Percentiles rank a stretch among this genome's conserved stretches.
Evolutionary conservation across 106 monocot genomes (phyloP).

Genomic region (Dactylorhiza incarnata): DNA sequence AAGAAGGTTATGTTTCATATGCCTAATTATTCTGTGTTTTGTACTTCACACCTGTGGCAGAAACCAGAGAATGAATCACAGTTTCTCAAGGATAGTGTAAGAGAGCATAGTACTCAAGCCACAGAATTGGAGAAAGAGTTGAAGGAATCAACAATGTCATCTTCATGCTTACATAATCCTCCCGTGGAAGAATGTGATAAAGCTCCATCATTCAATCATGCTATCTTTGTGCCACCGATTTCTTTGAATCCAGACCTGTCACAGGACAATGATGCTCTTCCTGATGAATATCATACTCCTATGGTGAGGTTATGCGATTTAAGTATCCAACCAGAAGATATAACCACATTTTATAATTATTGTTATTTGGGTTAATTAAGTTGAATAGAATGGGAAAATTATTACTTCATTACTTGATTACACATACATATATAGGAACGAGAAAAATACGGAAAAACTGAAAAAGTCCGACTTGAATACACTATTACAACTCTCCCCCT

Average conservation of each 20-base stretch:
- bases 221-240: not conserved
- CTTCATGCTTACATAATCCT: conserved; percentile 19
- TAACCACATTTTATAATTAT: not conserved
- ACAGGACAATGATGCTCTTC: not conserved
- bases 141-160: conserved; percentile 21
- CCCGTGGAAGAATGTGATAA: not conserved
- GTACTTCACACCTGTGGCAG: conserved; percentile 15
- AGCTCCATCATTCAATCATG: not conserved
- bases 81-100: conserved; percentile 22
- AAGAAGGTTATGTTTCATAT: not conserved
- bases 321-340: not conserved
- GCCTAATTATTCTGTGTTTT: not conserved
- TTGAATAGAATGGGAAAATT: too few species aligned
- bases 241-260: not conserved
- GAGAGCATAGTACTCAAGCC: conserved; percentile 14
- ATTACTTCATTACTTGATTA: too few species aligned
- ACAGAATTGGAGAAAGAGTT: conserved; percentile 30
- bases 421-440: too few species aligned
- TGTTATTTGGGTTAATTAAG: not conserved
- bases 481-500: too few species aligned
- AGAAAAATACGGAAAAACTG: too few species aligned
- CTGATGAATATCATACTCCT: conserved; percentile 3
- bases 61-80: conserved; percentile 35
- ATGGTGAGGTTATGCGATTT: conserved; percentile 4
- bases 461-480: too few species aligned